Percentiles rank a stretch among this genome's conserved stretches.
phyloP scores from a whole-genome alignment of 1,284 basidiomycete species.

The Trichosporon sp. region DNA sequence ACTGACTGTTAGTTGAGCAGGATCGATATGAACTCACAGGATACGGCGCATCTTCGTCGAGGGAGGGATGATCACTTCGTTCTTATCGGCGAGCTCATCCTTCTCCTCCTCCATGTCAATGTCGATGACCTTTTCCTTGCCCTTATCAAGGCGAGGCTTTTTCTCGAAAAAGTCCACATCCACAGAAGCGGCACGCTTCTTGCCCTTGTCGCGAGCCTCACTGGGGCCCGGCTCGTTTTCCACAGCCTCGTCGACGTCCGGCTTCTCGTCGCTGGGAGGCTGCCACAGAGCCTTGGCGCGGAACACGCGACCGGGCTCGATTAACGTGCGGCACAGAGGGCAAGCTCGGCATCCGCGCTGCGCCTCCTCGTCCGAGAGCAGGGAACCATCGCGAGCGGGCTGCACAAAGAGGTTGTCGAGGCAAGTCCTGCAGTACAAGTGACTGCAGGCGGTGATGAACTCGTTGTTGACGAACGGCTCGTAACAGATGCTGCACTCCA shows the following conservation, averaged over 20 bases:
- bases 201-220: conserved; percentile 39
- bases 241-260: conserved; percentile 24
- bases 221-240: background rate
- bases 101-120: conserved; percentile 16
- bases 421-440: conserved; percentile 51
- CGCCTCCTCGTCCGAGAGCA: conserved; percentile 42
- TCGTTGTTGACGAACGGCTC: conserved; percentile 45
- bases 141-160: conserved; percentile 24
- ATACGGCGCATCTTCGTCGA: conserved; percentile 51
- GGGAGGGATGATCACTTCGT: conserved; percentile 31
- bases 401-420: conserved; percentile 45
- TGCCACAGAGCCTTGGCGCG: conserved; percentile 46
- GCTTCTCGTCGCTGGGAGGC: conserved; percentile 33
- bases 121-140: conserved; percentile 23
- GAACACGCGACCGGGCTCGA: conserved; percentile 45
- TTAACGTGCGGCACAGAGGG: conserved; percentile 49
- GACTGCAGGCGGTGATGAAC: conserved; percentile 48
- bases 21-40: conserved; percentile 37
- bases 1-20: conserved; percentile 24
- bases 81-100: conserved; percentile 16
- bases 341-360: conserved; percentile 43
- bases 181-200: conserved; percentile 34
- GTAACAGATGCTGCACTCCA: conserved; percentile 50
- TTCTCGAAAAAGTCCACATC: conserved; percentile 24
- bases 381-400: conserved; percentile 34